These are phyloP conservation scores for Ziziphus jujuba DNA, from an alignment of 306 rosid genomes.

Conservation along the genomic window DNA sequence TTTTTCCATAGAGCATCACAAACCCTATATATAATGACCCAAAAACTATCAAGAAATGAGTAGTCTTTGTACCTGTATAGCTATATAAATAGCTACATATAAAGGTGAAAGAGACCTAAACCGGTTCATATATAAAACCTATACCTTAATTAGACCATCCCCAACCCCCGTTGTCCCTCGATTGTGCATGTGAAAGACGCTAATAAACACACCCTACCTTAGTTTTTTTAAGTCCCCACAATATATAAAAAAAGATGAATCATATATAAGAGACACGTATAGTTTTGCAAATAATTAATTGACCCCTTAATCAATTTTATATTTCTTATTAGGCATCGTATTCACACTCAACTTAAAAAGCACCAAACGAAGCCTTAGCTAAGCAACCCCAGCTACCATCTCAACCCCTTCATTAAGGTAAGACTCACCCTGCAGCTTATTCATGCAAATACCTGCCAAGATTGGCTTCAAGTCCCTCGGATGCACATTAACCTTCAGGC, in stretches of 20 bases:
- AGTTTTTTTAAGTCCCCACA: too few species aligned
- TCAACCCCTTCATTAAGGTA: slow-evolving; percentile 13
- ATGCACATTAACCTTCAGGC: slow-evolving; percentile 60
- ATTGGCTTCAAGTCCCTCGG: slow-evolving; percentile 59
- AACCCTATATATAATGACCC: not conserved
- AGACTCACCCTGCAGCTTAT: not conserved
- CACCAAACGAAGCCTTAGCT: not conserved
- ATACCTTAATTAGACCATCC: too few species aligned
- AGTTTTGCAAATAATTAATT: not conserved
- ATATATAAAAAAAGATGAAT: too few species aligned
- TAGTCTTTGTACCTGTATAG: too few species aligned
- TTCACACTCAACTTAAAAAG: not conserved
- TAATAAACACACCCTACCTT: too few species aligned
- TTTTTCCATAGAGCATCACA: not conserved
- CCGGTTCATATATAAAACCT: too few species aligned
- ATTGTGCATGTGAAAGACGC: too few species aligned
- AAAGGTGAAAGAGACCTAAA: too few species aligned
- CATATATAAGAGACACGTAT: too few species aligned
- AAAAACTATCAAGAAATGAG: too few species aligned
- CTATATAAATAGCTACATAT: too few species aligned
- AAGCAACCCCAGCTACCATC: slow-evolving; percentile 27
- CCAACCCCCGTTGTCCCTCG: too few species aligned
- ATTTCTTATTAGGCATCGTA: not conserved
- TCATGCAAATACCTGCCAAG: slow-evolving; percentile 37
- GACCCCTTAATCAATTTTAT: not conserved